A percentile compares a stretch with the other conserved stretches of the same genome.
Evolutionary conservation across 495 filamentous ascomycete species (phyloP).

Genomic region (Podospora sp.): DNA sequence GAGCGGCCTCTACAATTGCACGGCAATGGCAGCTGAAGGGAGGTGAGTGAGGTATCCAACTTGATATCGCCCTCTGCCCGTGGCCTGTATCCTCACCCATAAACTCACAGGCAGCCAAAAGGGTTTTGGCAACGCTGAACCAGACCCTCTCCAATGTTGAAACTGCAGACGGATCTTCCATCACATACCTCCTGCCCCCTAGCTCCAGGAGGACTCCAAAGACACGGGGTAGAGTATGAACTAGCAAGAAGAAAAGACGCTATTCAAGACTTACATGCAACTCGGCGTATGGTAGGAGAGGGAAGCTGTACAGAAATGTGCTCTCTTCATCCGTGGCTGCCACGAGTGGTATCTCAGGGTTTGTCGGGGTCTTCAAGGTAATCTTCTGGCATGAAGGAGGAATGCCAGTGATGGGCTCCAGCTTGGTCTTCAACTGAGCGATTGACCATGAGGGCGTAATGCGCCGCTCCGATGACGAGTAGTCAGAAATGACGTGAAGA

Average conservation of each 20-base stretch:
- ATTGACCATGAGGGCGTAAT: slow-evolving; percentile 93
- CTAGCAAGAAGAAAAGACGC: background rate
- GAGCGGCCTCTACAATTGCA: no score
- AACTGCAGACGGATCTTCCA: no score
- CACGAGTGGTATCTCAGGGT: slow-evolving; percentile 58
- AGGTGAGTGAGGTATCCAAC: no score
- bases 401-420: slow-evolving; percentile 92
- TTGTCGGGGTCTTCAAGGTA: slow-evolving; percentile 60
- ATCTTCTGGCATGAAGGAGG: slow-evolving; percentile 79
- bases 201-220: background rate
- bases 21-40: no score
- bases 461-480: slow-evolving; percentile 77
- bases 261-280: slow-evolving; percentile 63
- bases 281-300: slow-evolving; percentile 71
- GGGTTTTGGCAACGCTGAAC: no score
- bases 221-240: background rate
- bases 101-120: no score
- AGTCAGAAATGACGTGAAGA: slow-evolving; percentile 78
- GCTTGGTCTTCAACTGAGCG: slow-evolving; percentile 78
- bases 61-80: no score
- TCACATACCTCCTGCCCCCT: background rate
- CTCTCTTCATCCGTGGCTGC: slow-evolving; percentile 66
- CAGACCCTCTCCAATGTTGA: no score
- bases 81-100: no score
- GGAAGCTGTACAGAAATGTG: slow-evolving; percentile 61